phyloP scores from a whole-genome alignment of 2,329 filamentous ascomycete genomes.

The Penicillium hordei region DNA sequence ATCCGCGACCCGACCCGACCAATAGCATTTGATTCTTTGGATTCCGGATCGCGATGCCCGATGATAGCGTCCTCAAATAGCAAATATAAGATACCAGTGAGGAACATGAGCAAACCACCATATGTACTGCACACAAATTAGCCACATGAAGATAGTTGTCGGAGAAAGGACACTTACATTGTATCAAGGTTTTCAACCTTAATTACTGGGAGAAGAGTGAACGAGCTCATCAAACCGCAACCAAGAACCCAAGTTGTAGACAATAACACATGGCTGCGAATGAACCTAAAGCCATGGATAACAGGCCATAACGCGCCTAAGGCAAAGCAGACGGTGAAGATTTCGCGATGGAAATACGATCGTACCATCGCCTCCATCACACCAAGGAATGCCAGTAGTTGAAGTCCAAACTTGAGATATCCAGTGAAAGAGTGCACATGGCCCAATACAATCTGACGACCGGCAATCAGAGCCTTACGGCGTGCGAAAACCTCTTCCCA shows the following conservation, averaged over 20 bases:
- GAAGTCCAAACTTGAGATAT: conserved; percentile 60
- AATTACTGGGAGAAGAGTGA: conserved; percentile 83
- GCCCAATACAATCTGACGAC: conserved; percentile 66
- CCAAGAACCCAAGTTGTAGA: conserved; percentile 71
- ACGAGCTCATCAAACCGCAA: conserved; percentile 81
- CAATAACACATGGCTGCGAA: conserved; percentile 64
- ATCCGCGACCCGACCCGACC: conserved; percentile 39
- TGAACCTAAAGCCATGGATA: conserved; percentile 70
- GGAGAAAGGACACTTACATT: conserved; percentile 58
- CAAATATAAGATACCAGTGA: conserved; percentile 74
- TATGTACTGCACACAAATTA: conserved; percentile 54
- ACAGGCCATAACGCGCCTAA: conserved; percentile 75
- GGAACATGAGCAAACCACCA: conserved; percentile 76
- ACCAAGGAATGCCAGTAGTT: conserved; percentile 66
- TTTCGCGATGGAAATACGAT: conserved; percentile 86
- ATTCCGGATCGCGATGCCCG: conserved; percentile 36
- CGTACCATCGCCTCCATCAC: conserved; percentile 79
- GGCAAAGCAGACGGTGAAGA: conserved; percentile 78
- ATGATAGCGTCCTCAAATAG: conserved; percentile 69
- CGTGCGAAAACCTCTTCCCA: conserved; percentile 94
- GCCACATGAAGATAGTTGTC: background rate
- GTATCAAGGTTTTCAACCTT: conserved; percentile 75
- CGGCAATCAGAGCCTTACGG: conserved; percentile 66
- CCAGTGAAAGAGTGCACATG: conserved; percentile 63
- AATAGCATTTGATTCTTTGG: conserved; percentile 14